Evolutionary conservation across 2,329 filamentous ascomycete genomes (phyloP).

Genomic region (Zasmidium citrigriseum): DNA sequence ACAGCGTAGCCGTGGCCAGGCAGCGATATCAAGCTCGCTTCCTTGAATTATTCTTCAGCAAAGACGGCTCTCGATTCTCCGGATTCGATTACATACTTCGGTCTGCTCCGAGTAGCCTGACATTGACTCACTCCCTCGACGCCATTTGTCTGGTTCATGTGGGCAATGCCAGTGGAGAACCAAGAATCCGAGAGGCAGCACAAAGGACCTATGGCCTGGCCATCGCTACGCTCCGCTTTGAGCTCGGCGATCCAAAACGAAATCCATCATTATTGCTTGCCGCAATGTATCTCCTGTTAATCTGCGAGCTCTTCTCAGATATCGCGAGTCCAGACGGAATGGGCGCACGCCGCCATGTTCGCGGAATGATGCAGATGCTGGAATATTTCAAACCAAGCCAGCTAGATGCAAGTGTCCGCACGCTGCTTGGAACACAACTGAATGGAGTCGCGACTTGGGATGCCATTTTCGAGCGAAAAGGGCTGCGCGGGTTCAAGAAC

Average conservation of each 20-base stretch:
- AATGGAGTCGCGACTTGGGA: not conserved
- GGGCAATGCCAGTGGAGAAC: not conserved
- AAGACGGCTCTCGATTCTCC: not conserved
- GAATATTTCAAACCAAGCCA: not conserved
- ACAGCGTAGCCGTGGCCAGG: not conserved
- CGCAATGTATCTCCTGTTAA: not conserved
- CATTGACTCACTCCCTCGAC: not conserved
- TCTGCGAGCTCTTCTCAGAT: not conserved
- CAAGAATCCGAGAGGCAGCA: not conserved
- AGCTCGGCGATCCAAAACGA: not conserved
- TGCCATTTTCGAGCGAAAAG: not conserved
- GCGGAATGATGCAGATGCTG: constrained; percentile 1
- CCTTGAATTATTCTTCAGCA: not conserved
- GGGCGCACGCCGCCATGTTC: not conserved
- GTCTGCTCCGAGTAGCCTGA: not conserved
- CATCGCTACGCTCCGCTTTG: not conserved
- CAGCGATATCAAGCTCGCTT: not conserved
- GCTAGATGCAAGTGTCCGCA: not conserved
- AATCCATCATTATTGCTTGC: not conserved
- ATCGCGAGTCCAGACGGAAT: not conserved
- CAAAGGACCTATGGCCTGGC: not conserved
- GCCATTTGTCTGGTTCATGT: not conserved
- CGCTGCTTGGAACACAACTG: constrained; percentile 1
- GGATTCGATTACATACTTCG: not conserved
- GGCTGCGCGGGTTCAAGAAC: not conserved